Base-by-base conservation (phyloP, 2,329 filamentous ascomycete species). In the Neoarthrinium moseri region DNA sequence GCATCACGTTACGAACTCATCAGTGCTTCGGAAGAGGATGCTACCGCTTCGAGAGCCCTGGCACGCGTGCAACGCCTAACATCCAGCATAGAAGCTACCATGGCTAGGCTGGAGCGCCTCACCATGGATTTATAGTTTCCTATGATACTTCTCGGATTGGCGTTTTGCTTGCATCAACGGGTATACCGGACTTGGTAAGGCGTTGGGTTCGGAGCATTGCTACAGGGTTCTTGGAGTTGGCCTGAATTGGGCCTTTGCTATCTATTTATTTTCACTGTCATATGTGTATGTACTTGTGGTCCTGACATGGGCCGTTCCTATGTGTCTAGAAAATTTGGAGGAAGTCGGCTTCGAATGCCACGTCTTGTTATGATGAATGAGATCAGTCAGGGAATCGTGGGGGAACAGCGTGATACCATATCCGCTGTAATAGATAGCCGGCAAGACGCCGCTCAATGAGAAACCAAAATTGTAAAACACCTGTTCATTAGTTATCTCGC, bases 1-100 rank as follows among this genome's bases (percentile, higher is more conserved):
- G 68, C 76, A 3, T 70, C 79, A 12, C 75, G 79, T 39, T 81
- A 80, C 56, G 80, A 87, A 53, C 74, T 91, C n/a, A 70, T 87
- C 23, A 77, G 87, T 45, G 72, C 71, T 21, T 70, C 73, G 1
- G 70, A 78, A 48, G 74, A 78, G 43, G 74, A 76, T 41, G 62
- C 62, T 7, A 56, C 63, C 21, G 71, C 74, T 22, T 61, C 61
- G 7, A 52, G 74, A 17, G 70, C 75, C 30, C 69, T 78, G 64
- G 72, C 69, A 39, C 71, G 75, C 22, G 70, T 81, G 39, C 71
- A 77, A 58, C 71, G 71, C 51, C 70, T 81, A 47, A 70, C 71
- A 20, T 69, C 63, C 11, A 65, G 60, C 39, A 51, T 74, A 3
- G 61, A 70, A 34, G 54, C 60, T 4, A 61, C 68, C 10, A 52